Evolutionary conservation across 108 stramenopile genomes (phyloP), one percentile per base, ranked within the genome.

Genomic region (Nitzschia inconspicua): DNA sequence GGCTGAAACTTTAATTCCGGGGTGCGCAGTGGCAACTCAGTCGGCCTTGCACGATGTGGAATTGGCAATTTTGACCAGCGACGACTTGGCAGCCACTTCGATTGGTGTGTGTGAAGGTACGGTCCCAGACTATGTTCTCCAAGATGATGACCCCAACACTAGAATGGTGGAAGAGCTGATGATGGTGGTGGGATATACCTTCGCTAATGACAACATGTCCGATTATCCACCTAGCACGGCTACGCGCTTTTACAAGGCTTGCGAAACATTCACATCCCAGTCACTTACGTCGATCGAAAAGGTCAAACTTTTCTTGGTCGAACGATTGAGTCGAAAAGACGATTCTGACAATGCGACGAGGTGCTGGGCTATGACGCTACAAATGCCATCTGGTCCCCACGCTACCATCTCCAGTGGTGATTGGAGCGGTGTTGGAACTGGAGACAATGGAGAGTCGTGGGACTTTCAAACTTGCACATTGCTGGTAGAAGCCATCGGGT

Each of bases 401-500:
- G 82, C 83, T 2, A 80, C 83, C 10, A 84, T 92, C 35, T 51
- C 78, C n/a, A 69, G 75, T 18, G 85, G 85, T 10, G 85, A 88
- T 68, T 92, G 90, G 86, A 81, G 78, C 19, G 92, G 92, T 22
- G 88, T 84, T n/a, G 92, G 92, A 10, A 76, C 80, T 32, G 86
- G 86, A 9, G 47, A 54, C 13, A 62, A 77, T 55, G 92, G 88
- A 10, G 73, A 88, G 50, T 80, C 74, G 43, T 94, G 88, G 88
- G 70, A 72, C 48, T 63, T 57, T 32, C 70, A 72, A 47, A 72
- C 70, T 22, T 89, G 88, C 57, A 77, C 84, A 0, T 46, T 57
- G 19, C 40, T 83, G 24, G 75, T 89, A 3, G 84, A 83, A 59
- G 67, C 68, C 13, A 87, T 89, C 44, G 87, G 85, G 13, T 80